Base-by-base conservation (phyloP, 2,329 filamentous ascomycete species). In the Sarocladium brachiariae region DNA sequence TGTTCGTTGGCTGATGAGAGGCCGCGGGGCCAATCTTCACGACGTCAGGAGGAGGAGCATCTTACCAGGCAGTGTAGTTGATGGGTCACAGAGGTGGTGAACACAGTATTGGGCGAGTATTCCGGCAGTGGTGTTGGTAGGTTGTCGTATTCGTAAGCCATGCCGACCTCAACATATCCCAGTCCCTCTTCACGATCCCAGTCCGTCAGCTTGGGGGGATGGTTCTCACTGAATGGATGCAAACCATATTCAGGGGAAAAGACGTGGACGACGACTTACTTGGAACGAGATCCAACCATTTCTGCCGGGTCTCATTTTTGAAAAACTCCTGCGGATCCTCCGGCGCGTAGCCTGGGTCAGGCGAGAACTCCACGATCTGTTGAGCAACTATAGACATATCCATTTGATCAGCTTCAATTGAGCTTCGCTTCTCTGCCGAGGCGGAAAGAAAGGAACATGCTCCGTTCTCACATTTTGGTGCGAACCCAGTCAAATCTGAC, bases 11-110 rank as follows among this genome's bases (percentile, higher is more conserved):
- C n/a, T n/a, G n/a, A n/a, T n/a, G n/a, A n/a, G n/a, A n/a, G n/a
- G n/a, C n/a, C n/a, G n/a, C n/a, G n/a, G n/a, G n/a, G n/a, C n/a
- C n/a, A n/a, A n/a, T n/a, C n/a, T n/a, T n/a, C n/a, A n/a, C n/a
- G n/a, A n/a, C n/a, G n/a, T n/a, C n/a, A n/a, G 19, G 23, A 24
- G 19, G n/a, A 18, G 10, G 8, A 10, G 25, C 13, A 4, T 41
- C 49, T 10, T 43, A 50, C 49, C 4, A 50, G 49, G 21, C 49
- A 50, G 37, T 50, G 49, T 10, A 50, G 33, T 30, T 50, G 49
- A 19, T 50, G 49, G 6, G 35, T 31, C 33, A 50, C 24, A 4
- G 49, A 50, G 3, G 35, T 31, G 9, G 49, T 41, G 49, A 49
- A 49, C n/a, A 47, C 43, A 14, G 16, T 47, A 14, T 47, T 47